These are phyloP conservation scores for Fusarium oxysporum DNA, from an alignment of 2,329 filamentous ascomycete genomes.

Conservation along the genomic window DNA sequence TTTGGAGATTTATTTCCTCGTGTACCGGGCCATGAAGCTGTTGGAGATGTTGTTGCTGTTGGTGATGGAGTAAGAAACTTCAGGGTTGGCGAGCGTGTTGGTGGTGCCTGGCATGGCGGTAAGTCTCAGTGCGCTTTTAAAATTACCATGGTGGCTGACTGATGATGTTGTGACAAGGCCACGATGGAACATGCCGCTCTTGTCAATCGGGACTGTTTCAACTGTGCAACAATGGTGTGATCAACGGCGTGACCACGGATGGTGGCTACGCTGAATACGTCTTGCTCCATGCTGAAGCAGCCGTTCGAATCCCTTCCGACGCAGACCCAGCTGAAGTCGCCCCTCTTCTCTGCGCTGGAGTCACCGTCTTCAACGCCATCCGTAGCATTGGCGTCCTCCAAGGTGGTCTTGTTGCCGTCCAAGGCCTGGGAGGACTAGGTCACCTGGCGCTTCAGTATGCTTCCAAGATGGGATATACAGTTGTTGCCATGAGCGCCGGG, in stretches of 20 bases:
- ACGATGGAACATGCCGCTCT: slow-evolving; percentile 69
- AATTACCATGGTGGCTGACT: fast-evolving
- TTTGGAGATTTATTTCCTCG: slow-evolving; percentile 69
- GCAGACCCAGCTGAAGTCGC: slow-evolving; percentile 64
- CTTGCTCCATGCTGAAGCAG: slow-evolving; percentile 69
- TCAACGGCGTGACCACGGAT: slow-evolving; percentile 75
- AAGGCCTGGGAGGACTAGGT: slow-evolving; percentile 81
- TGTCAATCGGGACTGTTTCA: slow-evolving; percentile 75
- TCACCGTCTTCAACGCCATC: slow-evolving; percentile 73
- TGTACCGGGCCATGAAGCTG: slow-evolving; percentile 76
- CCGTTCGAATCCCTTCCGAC: slow-evolving; percentile 64
- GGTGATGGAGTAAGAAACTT: slow-evolving; percentile 67
- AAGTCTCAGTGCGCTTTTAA: neutral
- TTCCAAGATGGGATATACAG: slow-evolving; percentile 78
- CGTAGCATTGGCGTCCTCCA: slow-evolving; percentile 64
- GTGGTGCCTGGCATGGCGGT: slow-evolving; percentile 56
- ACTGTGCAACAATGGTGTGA: slow-evolving; percentile 69
- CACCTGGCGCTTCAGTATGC: slow-evolving; percentile 83
- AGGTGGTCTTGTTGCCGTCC: slow-evolving; percentile 65
- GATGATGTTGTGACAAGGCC: slow-evolving; percentile 51
- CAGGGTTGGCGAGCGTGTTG: slow-evolving; percentile 73
- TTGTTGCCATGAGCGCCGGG: slow-evolving; percentile 74
- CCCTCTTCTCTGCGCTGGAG: slow-evolving; percentile 73
- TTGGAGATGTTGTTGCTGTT: slow-evolving; percentile 73
- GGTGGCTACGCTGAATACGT: slow-evolving; percentile 77